Base-by-base conservation (phyloP, 768 basidiomycete species). In the Gymnopilus dilepis region DNA sequence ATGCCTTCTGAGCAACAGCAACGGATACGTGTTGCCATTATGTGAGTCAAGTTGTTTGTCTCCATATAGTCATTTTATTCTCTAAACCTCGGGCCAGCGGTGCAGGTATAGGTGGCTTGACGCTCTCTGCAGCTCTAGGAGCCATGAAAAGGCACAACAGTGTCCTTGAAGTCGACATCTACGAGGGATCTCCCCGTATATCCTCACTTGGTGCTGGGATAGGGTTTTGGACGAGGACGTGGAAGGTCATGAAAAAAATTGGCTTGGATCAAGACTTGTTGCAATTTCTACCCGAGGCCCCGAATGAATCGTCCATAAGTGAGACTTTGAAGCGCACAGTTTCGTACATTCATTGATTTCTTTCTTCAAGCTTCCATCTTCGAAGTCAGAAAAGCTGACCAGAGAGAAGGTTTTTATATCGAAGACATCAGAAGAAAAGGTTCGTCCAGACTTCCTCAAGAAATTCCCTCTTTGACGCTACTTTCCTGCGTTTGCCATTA, bases 131-230 rank as follows among this genome's bases (percentile, higher is more conserved):
- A 0, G 68, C 68, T 11, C 55, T 71, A 26, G 59, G 59, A 17
- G 59, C 57, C n/a, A 22, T 68, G 56, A 67, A 67, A 11, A 53
- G 60, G 8, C 60, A 66, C 17, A 58, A 62, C 51, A 64, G 33
- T 34, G 12, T 61, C 1, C 62, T 74, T 8, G 70, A 75, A 0
- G 69, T 82, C 3, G 74, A 77, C 17, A 61, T 83, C 15, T 84
- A 79, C 62, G 82, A 84, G 57, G 73, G 78, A 11, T 71, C 79
- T 2, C 63, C 76, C 0, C 67, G 67, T 26, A 73, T 84, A 31
- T 72, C 74, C 2, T 78, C 79, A 48, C 68, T 80, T 38, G 82
- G 82, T 11, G 81, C 81, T n/a, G 82, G 82, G 1, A 76, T 84
- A 38, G 72, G 68, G 1, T 62, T 81, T 5, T 82, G 75, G 74